A percentile compares a stretch with the other conserved stretches of the same genome.
Evolutionary conservation across 2,329 filamentous ascomycete genomes (phyloP).

Genomic region (Pseudogymnoascus destructans): DNA sequence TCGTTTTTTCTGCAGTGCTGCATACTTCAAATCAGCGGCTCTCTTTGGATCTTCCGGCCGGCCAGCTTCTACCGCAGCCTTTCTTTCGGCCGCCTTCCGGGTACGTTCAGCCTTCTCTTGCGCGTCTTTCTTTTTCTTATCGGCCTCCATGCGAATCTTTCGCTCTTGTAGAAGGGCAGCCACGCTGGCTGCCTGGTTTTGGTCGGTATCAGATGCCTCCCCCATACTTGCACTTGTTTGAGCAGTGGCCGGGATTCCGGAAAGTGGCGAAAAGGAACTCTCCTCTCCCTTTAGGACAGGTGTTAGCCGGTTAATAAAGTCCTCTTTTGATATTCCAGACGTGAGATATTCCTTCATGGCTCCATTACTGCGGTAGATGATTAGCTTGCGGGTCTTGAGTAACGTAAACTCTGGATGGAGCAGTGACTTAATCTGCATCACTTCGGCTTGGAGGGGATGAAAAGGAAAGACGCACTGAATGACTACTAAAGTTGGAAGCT

Average conservation of each 20-base stretch:
- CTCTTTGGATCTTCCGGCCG: conserved; percentile 29
- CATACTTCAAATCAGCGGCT: conserved; percentile 33
- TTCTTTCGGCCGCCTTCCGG: conserved; percentile 32
- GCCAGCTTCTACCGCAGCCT: conserved; percentile 31
- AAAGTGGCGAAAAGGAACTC: not conserved
- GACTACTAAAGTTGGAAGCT: conserved; percentile 65
- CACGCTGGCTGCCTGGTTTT: conserved; percentile 12
- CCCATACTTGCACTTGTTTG: not conserved
- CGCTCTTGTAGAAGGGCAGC: conserved; percentile 38
- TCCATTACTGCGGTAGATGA: conserved; percentile 43
- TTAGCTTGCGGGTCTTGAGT: conserved; percentile 8
- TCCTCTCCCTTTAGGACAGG: conserved; percentile 26
- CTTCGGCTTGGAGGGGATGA: not conserved
- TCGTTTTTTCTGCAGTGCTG: conserved; percentile 43
- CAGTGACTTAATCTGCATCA: not conserved
- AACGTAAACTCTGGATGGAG: not conserved
- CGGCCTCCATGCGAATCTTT: conserved; percentile 34
- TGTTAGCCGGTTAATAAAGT: conserved; percentile 47
- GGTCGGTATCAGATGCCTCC: conserved; percentile 10
- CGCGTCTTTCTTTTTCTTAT: conserved; percentile 33
- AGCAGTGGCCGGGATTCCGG: not conserved
- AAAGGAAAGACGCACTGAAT: conserved; percentile 44
- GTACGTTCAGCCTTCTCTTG: conserved; percentile 28
- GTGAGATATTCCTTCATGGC: conserved; percentile 65
- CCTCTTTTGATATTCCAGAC: conserved; percentile 47